phyloP scores from a whole-genome alignment of 495 filamentous ascomycete genomes.

The Cudoniella acicularis region DNA sequence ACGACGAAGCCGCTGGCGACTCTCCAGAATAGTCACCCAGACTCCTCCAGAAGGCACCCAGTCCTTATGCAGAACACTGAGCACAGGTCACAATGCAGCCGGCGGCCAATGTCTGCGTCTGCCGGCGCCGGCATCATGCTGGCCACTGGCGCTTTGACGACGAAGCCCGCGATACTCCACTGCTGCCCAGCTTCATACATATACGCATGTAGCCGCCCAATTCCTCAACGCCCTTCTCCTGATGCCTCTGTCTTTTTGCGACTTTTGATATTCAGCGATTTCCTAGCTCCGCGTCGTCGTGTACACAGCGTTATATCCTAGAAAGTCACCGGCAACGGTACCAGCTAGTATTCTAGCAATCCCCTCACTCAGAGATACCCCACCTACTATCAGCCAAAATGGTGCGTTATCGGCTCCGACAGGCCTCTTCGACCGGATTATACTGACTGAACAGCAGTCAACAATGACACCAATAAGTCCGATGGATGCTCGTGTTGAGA shows the following conservation, averaged over 20 bases:
- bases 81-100: slow-evolving; percentile 21
- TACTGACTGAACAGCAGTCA: slow-evolving; percentile 15
- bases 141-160: slow-evolving; percentile 20
- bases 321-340: slow-evolving; percentile 27
- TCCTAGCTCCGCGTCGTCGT: slow-evolving; percentile 14
- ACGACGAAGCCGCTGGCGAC: slow-evolving; percentile 1
- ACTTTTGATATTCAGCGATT: slow-evolving; percentile 18
- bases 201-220: slow-evolving; percentile 24
- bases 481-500: slow-evolving; percentile 33
- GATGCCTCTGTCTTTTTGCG: slow-evolving; percentile 24
- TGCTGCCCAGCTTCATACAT: slow-evolving; percentile 20
- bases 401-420: not conserved
- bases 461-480: slow-evolving; percentile 17
- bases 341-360: slow-evolving; percentile 23
- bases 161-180: slow-evolving; percentile 14
- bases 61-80: slow-evolving; percentile 19
- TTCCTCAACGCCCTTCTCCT: slow-evolving; percentile 20
- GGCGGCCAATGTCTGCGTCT: not conserved
- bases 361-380: slow-evolving; percentile 17
- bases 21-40: slow-evolving; percentile 14
- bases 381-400: slow-evolving; percentile 14
- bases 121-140: slow-evolving; percentile 24
- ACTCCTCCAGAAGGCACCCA: not conserved
- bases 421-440: not conserved
- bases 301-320: slow-evolving; percentile 14